Percentiles rank a stretch among this genome's conserved stretches.
Conservation (phyloP, 805 yeast species). For the Sugiyamaella qingdaonensis region DNA sequence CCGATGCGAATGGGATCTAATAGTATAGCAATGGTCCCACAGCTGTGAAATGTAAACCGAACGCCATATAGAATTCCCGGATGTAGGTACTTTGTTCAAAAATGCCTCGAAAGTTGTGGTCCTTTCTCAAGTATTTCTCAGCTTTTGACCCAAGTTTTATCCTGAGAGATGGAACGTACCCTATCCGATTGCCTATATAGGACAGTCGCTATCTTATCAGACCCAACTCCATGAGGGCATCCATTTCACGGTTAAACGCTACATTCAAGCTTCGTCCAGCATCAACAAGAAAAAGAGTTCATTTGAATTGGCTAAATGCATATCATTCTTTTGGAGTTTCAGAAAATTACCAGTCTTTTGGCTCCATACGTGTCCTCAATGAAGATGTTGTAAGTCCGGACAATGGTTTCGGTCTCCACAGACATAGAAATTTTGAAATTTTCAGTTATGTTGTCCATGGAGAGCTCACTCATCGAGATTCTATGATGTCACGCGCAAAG, state of each 20-base stretch:
- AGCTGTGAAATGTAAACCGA: too few species aligned
- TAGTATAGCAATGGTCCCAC: too few species aligned
- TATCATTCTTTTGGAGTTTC: conserved; percentile 7
- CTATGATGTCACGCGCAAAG: neutral
- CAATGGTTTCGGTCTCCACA: conserved; percentile 5
- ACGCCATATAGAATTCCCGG: too few species aligned
- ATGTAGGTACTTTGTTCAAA: too few species aligned
- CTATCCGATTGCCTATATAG: too few species aligned
- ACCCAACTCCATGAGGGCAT: neutral
- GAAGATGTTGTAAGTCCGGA: conserved; percentile 1
- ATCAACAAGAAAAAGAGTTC: neutral
- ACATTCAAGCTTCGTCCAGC: neutral
- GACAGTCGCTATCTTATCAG: too few species aligned
- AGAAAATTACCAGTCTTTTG: neutral
- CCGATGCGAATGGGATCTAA: too few species aligned
- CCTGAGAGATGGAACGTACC: too few species aligned
- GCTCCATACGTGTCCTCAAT: neutral
- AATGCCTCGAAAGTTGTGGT: too few species aligned
- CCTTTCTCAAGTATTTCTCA: too few species aligned
- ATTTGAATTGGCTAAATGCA: conserved; percentile 1
- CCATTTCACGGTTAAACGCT: neutral
- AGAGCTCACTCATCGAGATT: conserved; percentile 5
- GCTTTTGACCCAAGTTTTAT: too few species aligned
- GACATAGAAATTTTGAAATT: conserved; percentile 5
- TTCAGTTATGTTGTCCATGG: conserved; percentile 3